Evolutionary conservation across 192 early-diverging fungal species (phyloP), one percentile per base, ranked within the genome.

Genomic region (Backusella parvicylindrica): DNA sequence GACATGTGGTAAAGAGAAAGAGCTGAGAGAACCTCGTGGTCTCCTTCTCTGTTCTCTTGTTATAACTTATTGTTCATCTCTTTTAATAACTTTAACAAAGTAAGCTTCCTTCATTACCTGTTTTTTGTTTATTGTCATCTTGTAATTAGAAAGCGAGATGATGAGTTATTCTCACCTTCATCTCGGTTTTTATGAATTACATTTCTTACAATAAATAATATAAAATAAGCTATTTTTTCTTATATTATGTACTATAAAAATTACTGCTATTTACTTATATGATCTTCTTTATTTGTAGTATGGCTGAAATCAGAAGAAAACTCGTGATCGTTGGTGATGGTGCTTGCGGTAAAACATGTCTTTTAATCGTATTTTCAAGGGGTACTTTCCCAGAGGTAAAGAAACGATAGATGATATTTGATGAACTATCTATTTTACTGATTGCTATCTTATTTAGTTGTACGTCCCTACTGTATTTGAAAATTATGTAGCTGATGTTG

Each of bases 381-480:
- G 93, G 91, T 37, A 79, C 86, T 33, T 97, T 97, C 85, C 95
- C 95, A 74, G 91, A 93, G 83, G 92, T 92, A 70, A 60, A 12
- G 1, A 38, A 7, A 16, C 4, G 3, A 2, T 47, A 3, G 30
- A 43, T 38, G 2, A 1, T 15, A 40, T 33, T 21, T 6, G 1
- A 69, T 43, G 23, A 43, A 13, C 37, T 1, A n/a, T n/a, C n/a
- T n/a, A n/a, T 23, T 26, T 12, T 18, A 64, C 41, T 72, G 37
- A 21, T 21, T n/a, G 18, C 30, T 67, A 47, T 71, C 28, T 38
- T 70, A 31, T 23, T 37, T 49, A 74, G 81, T 78, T 86, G 40
- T 94, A 95, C 80, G 88, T 93, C 30, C 97, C 97, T 16, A 98
- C 97, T 3, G 93, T 97, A 47, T 98, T 97, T 83, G 97, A 99